Evolutionary conservation across 164 flowering plant genomes (phyloP).

Genomic region (Paratinospora sagittata): DNA sequence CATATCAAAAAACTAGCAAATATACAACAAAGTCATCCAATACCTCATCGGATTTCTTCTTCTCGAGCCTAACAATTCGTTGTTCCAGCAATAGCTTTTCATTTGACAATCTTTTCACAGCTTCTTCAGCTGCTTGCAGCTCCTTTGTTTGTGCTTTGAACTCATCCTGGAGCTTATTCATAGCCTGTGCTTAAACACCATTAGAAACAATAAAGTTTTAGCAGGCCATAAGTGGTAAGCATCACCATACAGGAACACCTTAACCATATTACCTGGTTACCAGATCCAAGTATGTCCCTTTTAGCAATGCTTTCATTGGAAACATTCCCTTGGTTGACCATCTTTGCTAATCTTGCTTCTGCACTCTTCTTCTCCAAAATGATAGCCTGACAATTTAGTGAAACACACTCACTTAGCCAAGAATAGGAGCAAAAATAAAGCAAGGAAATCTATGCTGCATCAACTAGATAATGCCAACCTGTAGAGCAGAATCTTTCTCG

Average conservation of each 20-base stretch:
- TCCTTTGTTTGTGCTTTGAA: conserved; percentile 50
- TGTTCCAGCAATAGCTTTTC: conserved; percentile 70
- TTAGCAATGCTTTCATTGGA: conserved; percentile 32
- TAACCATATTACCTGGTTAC: conserved; percentile 44
- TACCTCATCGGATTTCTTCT: conserved; percentile 70
- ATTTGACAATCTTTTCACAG: conserved; percentile 40
- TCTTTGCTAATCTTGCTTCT: conserved; percentile 49
- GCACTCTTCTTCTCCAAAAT: conserved; percentile 48
- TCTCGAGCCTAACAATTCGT: conserved; percentile 46
- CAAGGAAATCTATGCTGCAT: neutral
- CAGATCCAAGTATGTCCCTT: conserved; percentile 36
- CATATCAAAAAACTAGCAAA: neutral
- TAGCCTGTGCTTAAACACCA: conserved; percentile 29
- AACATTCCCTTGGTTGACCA: conserved; percentile 27
- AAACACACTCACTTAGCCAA: neutral
- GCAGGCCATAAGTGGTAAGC: neutral
- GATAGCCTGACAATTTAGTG: conserved; percentile 39
- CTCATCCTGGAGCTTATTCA: conserved; percentile 54
- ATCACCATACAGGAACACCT: neutral
- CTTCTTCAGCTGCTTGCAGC: conserved; percentile 54
- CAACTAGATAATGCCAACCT: conserved; percentile 35
- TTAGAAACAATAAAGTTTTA: neutral
- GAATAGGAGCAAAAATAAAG: no score
- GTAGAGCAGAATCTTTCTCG: conserved; percentile 69
- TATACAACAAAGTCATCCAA: neutral